A percentile compares a stretch with the other conserved stretches of the same genome.
Evolutionary conservation across 1,284 basidiomycete genomes (phyloP).

Genomic region (Tylopilus orsonianus): DNA sequence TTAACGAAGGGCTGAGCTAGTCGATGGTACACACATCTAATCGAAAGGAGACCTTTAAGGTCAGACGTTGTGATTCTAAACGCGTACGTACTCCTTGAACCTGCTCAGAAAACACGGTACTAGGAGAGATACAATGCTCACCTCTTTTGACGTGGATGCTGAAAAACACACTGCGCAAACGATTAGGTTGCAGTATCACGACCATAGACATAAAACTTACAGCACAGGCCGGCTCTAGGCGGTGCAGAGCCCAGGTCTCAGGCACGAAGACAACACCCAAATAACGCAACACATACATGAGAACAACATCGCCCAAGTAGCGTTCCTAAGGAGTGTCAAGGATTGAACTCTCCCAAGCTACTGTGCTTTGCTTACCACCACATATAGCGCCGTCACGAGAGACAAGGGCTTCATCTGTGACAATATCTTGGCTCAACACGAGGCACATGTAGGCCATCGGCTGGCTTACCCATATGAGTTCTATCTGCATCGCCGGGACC

Average conservation of each 20-base stretch:
- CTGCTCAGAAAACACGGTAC: conserved; percentile 5
- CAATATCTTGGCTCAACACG: neutral
- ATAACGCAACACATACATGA: conserved; percentile 24
- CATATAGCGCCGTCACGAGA: conserved; percentile 27
- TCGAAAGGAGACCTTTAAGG: neutral
- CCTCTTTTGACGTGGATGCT: conserved; percentile 17
- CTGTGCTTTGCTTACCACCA: conserved; percentile 20
- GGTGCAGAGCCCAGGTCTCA: conserved; percentile 1
- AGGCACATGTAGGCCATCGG: neutral
- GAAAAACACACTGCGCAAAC: conserved; percentile 26
- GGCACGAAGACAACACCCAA: neutral
- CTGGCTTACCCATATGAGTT: conserved; percentile 33
- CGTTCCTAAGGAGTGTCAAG: conserved; percentile 25
- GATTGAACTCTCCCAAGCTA: neutral
- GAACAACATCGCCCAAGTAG: conserved; percentile 33
- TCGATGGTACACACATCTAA: conserved; percentile 23
- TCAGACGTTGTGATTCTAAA: conserved; percentile 5
- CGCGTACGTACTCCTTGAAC: conserved; percentile 26
- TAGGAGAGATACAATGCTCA: conserved; percentile 9
- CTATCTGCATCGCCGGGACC: conserved; percentile 21
- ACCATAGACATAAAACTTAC: conserved; percentile 15
- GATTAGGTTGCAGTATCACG: neutral
- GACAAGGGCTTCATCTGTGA: conserved; percentile 28
- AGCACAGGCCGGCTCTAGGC: conserved; percentile 20
- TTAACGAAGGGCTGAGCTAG: neutral